Evolutionary conservation across 805 yeast species (phyloP), one percentile per base, ranked within the genome.

Genomic region (Ogataea corticis): DNA sequence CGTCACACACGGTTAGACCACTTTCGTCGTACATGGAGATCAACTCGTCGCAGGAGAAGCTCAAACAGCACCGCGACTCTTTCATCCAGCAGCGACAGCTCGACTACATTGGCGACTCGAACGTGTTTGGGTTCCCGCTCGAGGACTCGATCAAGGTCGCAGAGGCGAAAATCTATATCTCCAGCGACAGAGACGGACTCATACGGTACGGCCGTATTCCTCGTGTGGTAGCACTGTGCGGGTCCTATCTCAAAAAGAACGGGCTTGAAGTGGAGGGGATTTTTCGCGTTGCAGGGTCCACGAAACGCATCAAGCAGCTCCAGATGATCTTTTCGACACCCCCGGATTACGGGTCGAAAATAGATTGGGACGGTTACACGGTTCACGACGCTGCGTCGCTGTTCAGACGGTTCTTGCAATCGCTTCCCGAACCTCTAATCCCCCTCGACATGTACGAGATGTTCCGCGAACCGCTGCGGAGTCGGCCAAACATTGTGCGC

Each of bases 311-410:
- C 30, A 87, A 88, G 56, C 91, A 88, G 54, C 72, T 94, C 31
- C 98, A 94, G 63, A 75, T 79, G 31, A 73, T 83, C 12, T 94
- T 94, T 70, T 87, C 91, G 44, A 69, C 86, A 2, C 89, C 97
- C 2, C 98, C 99, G 0, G 82, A 80, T 48, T 94, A 85, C 62
- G 99, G 99, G 14, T 79, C 89, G 41, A 85, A 85, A 54, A 75
- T 91, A 36, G 79, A 78, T 54, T 94, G 98, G 99, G 90, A 87
- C 39, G 92, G 96, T 0, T 94, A 81, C 67, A 88, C 90, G 0
- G 97, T 92, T 11, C 99, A 94, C 68, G 99, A 94, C 66, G 97
- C 97, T 1, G 96, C 98, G 2, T 87, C 94, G 15, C 73, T 94
- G 17, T 76, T 94, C 46, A 77, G 98, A 62, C 73, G 99, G 45